Evolutionary conservation across 768 basidiomycete genomes (phyloP), one percentile per base, ranked within the genome.

Genomic region (Kwoniella pini): DNA sequence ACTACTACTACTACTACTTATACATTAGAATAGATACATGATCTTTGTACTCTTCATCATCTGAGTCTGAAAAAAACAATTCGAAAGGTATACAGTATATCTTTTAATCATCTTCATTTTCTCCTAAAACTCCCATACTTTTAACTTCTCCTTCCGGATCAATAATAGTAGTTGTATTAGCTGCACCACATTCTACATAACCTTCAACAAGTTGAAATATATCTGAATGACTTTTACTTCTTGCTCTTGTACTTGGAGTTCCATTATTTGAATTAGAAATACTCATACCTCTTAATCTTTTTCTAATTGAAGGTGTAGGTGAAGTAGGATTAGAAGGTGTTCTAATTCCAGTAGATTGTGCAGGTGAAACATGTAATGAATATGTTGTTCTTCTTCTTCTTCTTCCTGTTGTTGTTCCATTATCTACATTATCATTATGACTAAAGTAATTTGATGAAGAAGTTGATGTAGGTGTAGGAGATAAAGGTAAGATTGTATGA

Each of bases 91-190:
- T 7, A 7, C 33, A 36, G 33, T 9, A 36, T 9, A 9, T 15
- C 33, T 36, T 46, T 15, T 51, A 51, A 22, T 21, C 57, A 17
- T 67, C 58, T 15, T 61, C 62, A 21, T 70, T 64, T 24, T 60
- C 64, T 1, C 72, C 70, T 22, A 74, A 53, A 3, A 74, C 68
- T 17, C 72, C 70, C 9, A 74, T 70, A 56, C 63, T 59, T 40
- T 52, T 65, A 27, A 75, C 60, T 46, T 75, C 67, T 17, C 73
- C 73, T 44, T 66, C 66, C 0, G 77, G 71, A 21, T 66, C 67
- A 55, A 70, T 73, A 2, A 78, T 69, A 4, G 67, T 67, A 15
- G 77, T 78, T 63, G 71, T 67, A 54, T 75, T 74, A 24, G 77
- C 75, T 33, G 75, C 72, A 3, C 77, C 77, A 13, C 67, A 65